Base-by-base conservation (phyloP, 1,284 basidiomycete species). In the Moesziomyces sp. region DNA sequence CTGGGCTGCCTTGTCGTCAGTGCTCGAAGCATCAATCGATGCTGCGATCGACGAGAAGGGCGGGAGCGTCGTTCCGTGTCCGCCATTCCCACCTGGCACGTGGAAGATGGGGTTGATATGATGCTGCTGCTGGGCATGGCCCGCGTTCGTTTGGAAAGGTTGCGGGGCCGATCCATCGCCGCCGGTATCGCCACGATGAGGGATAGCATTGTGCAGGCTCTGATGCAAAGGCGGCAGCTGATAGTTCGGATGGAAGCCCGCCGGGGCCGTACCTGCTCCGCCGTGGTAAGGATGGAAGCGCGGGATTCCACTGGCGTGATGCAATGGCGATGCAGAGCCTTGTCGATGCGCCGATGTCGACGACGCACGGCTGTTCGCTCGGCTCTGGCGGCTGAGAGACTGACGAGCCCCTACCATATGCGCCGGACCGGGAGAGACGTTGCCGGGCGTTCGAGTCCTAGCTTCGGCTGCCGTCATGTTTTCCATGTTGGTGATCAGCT, bases 221-320 rank as follows among this genome's bases (percentile, higher is more conserved):
- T 76, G 69, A 24, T 72, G 65, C 46, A 72, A 50, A n/a, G 74
- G 62, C 21, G 69, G 65, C n/a, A 69, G 69, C 57, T 72, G 69
- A 42, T 67, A 68, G 24, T 53, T 56, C n/a, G 58, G 52, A 30
- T 76, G 69, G 19, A 65, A 73, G 46, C 62, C 58, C 2, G 58
- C 46, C 44, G 67, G 63, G 2, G 67, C 52, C 49, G 64, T 56
- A 18, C 52, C 59, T 3, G 73, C 59, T 10, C 58, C 55, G 16
- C 77, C 77, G 35, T 69, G 67, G 33, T 81, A 81, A 3, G 79
- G 79, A 58, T 81, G 79, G 64, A 80, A 81, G 42, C 79, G 71
- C 2, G 79, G 78, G n/a, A 74, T 71, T 24, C 72, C 76, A 19
- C 69, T 65, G 9, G 76, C 66, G 63, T 78, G 76, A 58, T 81